Evolutionary conservation across 192 early-diverging fungal species (phyloP), one percentile per base, ranked within the genome.

Genomic region (Coemansia sp.): DNA sequence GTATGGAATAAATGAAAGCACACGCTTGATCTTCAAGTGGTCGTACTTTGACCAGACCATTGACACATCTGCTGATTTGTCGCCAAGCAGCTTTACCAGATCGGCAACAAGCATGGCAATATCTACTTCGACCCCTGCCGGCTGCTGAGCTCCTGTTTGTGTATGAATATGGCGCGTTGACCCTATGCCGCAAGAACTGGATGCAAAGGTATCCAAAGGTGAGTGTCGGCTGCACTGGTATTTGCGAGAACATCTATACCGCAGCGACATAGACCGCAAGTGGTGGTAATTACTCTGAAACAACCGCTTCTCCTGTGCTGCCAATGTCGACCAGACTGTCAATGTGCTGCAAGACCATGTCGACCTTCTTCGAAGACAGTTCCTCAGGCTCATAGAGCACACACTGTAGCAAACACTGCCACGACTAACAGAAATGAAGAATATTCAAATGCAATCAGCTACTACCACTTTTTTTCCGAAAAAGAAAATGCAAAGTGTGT

Each of bases 41-140:
- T 78, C 76, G 56, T 78, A 78, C n/a, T 47, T 62, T 9, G 70
- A 62, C 76, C 76, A 78, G 14, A 78, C 53, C 55, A 55, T 67
- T 3, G 52, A 54, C 4, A 63, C 56, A 26, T 56, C 60, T 1
- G 30, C 58, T 26, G 62, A 16, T 44, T 31, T 31, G 22, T 53
- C 41, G 18, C 31, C 62, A 9, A 73, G 67, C 60, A 63, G 50
- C 49, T 25, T 23, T 5, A 51, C 54, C 21, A 78, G 59, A 34
- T 65, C 56, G 0, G 67, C 26, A 7, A 78, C 52, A 14, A 67
- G 63, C 31, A 27, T 30, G 48, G 59, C 50, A 12, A 78, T 60
- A 19, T 78, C 69, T 1, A 32, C 54, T n/a, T 68, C 75, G 4
- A 47, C 31, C 6, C 18, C 26, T 44, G 59, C 32, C 54, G 44